Base-by-base conservation (phyloP, 176 grass and related monocot species). In the Ensete ventricosum region DNA sequence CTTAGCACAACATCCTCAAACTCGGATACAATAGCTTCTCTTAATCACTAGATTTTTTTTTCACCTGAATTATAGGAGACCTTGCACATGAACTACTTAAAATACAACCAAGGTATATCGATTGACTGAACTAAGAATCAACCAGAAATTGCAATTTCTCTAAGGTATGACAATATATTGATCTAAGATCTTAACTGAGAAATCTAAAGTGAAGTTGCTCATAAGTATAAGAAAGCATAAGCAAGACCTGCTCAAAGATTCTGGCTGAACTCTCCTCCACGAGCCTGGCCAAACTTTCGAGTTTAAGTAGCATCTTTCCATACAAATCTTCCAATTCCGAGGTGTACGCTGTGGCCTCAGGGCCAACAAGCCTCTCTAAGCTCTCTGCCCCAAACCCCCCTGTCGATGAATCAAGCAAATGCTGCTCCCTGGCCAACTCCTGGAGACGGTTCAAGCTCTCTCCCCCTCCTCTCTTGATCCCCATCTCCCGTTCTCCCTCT, bases 211-310 rank as follows among this genome's bases (percentile, higher is more conserved):
- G 23, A 65, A 65, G 63, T 13, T 24, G 24, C 63, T 65, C n/a
- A 60, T 17, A 19, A 9, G 14, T 60, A 60, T 21, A 60, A 60
- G n/a, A 65, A 65, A 4, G 82, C 2, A 67, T 11, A 73, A 64
- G 0, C 2, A 77, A 53, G 52, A 92, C 86, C 86, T 92, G 86
- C 64, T 89, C 84, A 3, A 92, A 69, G 20, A 89, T 84, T 52
- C 64, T 80, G 52, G 69, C 57, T 48, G 88, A 84, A 64, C 79
- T 92, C 73, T 82, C 86, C 76, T 92, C 90, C 43, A 89, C 86
- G 23, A 82, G 84, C 69, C 73, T 82, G 16, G 86, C 86, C 12
- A 92, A 85, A 73, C 78, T 75, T 57, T 84, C 90, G 25, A 92
- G 73, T 73, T 85, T 88, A 64, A 51, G 62, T 73, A 92, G 78